phyloP scores from a whole-genome alignment of 2,329 filamentous ascomycete genomes.

The Colletotrichum gloeosporioides region DNA sequence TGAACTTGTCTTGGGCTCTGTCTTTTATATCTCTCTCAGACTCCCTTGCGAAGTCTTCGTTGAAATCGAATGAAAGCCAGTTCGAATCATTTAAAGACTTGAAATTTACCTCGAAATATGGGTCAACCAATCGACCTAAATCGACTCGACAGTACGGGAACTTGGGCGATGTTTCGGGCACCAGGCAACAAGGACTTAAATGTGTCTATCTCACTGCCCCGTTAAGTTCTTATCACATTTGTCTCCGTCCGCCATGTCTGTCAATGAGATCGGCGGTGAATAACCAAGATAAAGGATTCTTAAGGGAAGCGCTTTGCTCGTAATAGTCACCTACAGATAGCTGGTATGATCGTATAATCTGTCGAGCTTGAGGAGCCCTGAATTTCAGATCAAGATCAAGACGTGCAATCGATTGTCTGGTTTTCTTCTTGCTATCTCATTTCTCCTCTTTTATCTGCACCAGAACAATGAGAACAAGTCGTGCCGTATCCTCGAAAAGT shows the following conservation, averaged over 20 bases:
- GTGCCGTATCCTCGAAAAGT: too few species aligned
- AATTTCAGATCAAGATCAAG: too few species aligned
- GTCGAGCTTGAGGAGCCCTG: too few species aligned
- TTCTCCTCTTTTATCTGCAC: too few species aligned
- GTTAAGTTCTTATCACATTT: too few species aligned
- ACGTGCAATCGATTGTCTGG: too few species aligned
- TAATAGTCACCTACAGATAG: background rate
- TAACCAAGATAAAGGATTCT: background rate
- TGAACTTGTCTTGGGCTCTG: background rate
- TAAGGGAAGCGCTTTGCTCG: fast-evolving
- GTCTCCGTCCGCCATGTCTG: background rate
- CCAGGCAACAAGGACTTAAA: background rate
- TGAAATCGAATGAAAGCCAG: background rate
- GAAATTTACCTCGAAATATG: background rate
- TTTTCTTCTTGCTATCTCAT: too few species aligned
- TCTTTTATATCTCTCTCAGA: background rate
- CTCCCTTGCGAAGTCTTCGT: too few species aligned
- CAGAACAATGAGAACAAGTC: too few species aligned
- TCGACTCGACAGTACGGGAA: background rate
- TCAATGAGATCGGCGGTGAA: fast-evolving
- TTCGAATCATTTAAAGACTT: background rate
- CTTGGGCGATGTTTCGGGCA: background rate
- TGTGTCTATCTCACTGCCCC: background rate
- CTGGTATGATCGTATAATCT: too few species aligned
- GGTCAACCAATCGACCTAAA: background rate